Percentiles rank a stretch among this genome's conserved stretches.
phyloP scores from a whole-genome alignment of 2,329 filamentous ascomycete genomes.

The Ceratocystis variospora region DNA sequence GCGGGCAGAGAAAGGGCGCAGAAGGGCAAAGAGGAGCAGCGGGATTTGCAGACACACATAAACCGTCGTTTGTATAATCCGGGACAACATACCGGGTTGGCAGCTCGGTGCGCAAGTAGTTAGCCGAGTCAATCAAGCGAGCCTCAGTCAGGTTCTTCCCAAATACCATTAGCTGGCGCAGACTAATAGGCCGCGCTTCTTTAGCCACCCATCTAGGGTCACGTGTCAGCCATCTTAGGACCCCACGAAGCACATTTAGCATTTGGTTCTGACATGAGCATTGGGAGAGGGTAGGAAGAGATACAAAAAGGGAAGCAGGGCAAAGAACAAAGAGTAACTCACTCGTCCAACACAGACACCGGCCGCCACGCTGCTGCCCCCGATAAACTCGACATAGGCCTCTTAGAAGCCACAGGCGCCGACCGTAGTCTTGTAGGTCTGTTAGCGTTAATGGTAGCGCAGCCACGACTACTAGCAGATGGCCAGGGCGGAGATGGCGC shows the following conservation, averaged over 20 bases:
- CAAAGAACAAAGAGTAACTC: slow-evolving; percentile 24
- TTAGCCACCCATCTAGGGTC: slow-evolving; percentile 70
- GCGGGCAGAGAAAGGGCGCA: too few species aligned
- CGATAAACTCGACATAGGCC: background rate
- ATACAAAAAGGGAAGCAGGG: slow-evolving; percentile 9
- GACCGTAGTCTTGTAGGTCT: background rate
- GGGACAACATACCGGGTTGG: slow-evolving; percentile 51
- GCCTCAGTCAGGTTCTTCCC: slow-evolving; percentile 83
- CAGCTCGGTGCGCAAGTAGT: slow-evolving; percentile 92
- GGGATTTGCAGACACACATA: background rate
- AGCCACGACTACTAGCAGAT: background rate
- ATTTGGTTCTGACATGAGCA: background rate
- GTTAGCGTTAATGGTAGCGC: background rate
- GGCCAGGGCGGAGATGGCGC: background rate
- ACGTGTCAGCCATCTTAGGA: slow-evolving; percentile 21
- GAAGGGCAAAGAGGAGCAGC: too few species aligned
- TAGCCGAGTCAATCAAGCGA: slow-evolving; percentile 82
- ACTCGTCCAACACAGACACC: slow-evolving; percentile 52
- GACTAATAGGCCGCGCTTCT: slow-evolving; percentile 85
- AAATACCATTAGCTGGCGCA: slow-evolving; percentile 94
- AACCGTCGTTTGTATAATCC: background rate
- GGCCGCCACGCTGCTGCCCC: slow-evolving; percentile 43
- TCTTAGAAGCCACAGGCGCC: background rate
- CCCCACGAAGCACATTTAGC: background rate
- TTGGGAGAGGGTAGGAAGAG: background rate